phyloP scores from a whole-genome alignment of 768 basidiomycete genomes.

The Dioszegia crocea region DNA sequence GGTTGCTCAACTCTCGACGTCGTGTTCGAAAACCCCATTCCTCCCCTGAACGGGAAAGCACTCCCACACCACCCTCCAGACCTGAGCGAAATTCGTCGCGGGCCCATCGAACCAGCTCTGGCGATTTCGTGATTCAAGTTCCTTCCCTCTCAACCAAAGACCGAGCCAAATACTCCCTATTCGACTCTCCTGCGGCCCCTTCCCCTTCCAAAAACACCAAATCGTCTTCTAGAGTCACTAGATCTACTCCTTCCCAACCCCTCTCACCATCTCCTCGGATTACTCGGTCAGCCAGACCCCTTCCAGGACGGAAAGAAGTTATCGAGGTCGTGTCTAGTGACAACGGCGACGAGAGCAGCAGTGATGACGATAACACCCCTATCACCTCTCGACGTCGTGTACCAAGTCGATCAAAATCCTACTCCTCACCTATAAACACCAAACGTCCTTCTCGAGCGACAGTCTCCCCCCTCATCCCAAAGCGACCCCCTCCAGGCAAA shows the following conservation, averaged over 20 bases:
- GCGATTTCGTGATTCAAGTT: not conserved
- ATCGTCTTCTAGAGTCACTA: too few species aligned
- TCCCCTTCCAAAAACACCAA: too few species aligned
- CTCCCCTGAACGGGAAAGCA: not conserved
- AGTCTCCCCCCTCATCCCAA: too few species aligned
- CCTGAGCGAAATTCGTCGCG: not conserved
- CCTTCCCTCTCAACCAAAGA: not conserved
- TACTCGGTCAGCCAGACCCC: not conserved
- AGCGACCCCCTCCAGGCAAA: too few species aligned
- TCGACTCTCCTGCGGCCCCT: not conserved
- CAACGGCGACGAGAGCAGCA: slow-evolving; percentile 4
- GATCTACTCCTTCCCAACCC: too few species aligned
- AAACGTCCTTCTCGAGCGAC: not conserved
- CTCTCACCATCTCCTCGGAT: too few species aligned
- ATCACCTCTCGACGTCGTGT: not conserved
- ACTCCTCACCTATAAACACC: not conserved
- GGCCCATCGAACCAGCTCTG: too few species aligned
- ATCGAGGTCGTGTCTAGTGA: not conserved
- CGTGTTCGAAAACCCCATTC: not conserved
- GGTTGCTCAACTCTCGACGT: not conserved
- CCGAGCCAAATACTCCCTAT: not conserved
- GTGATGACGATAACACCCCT: slow-evolving; percentile 2
- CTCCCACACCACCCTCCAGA: not conserved
- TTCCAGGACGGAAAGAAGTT: not conserved
- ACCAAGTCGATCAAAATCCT: not conserved